Percentiles rank a stretch among this genome's conserved stretches.
Conservation (phyloP, 345 rosid species). For the Carallia pectinifolia region DNA sequence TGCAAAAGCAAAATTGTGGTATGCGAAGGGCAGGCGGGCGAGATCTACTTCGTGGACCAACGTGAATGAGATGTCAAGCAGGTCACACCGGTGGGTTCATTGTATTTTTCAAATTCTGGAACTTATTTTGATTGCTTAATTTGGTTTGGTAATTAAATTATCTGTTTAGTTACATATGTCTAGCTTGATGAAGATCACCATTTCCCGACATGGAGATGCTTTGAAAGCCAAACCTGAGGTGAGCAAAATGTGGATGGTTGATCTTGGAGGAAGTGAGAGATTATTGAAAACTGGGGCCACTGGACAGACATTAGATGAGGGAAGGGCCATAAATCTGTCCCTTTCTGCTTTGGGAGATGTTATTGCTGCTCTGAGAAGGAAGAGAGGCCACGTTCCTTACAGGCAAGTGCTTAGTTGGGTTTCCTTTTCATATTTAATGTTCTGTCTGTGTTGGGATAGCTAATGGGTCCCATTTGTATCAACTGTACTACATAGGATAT, state of each 20-base stretch:
- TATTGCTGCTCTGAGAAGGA: constrained; percentile 83
- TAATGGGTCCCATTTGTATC: constrained; percentile 13
- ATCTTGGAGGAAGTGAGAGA: constrained; percentile 97
- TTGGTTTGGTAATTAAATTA: constrained; percentile 46
- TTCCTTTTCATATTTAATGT: constrained; percentile 7
- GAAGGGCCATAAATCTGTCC: constrained; percentile 85
- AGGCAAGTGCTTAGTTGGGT: constrained; percentile 53
- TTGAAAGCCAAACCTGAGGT: constrained; percentile 54
- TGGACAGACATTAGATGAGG: constrained; percentile 86
- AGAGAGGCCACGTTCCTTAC: constrained; percentile 87
- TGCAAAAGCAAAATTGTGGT: constrained; percentile 77
- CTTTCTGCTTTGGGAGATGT: constrained; percentile 96
- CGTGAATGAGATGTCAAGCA: constrained; percentile 86
- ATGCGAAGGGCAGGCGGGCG: constrained; percentile 64
- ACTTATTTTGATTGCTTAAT: constrained; percentile 17
- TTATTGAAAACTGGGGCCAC: constrained; percentile 76
- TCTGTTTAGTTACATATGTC: constrained; percentile 55
- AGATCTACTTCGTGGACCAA: constrained; percentile 82
- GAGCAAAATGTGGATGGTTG: constrained; percentile 96
- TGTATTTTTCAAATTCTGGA: constrained; percentile 15
- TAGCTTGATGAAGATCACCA: constrained; percentile 84
- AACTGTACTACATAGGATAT: background rate
- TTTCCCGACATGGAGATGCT: constrained; percentile 54
- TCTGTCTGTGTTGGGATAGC: constrained; percentile 2
- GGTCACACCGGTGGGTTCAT: constrained; percentile 85